Evolutionary conservation across 306 rosid genomes (phyloP).

Genomic region (Prunus dulcis): DNA sequence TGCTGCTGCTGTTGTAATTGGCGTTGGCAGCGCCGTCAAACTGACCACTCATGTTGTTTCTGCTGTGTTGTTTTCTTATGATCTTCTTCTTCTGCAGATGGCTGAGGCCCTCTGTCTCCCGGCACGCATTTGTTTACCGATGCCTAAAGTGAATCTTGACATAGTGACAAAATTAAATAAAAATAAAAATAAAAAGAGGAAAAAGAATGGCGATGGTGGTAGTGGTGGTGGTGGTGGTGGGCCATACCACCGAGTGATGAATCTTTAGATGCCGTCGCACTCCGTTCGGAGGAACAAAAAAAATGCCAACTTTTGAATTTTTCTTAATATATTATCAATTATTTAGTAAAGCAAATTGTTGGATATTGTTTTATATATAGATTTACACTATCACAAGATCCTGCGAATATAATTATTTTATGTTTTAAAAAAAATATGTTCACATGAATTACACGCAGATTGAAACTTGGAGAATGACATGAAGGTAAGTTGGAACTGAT

Average conservation of each 20-base stretch:
- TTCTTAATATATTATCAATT: no score
- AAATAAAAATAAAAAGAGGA: background rate
- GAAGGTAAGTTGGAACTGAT: no score
- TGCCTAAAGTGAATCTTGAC: no score
- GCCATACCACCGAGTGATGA: background rate
- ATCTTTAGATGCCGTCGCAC: background rate
- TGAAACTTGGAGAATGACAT: no score
- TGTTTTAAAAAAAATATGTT: no score
- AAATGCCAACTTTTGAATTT: background rate
- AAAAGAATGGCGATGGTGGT: background rate
- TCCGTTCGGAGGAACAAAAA: background rate
- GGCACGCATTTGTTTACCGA: no score
- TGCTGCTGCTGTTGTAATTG: background rate
- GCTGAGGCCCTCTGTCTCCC: background rate
- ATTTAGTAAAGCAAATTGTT: background rate
- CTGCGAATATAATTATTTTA: background rate
- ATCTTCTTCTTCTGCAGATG: background rate
- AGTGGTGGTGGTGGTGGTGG: background rate
- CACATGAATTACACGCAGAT: no score
- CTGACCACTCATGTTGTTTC: constrained; percentile 26
- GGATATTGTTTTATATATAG: background rate
- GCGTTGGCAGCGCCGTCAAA: background rate
- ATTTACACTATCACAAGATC: no score
- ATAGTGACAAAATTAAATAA: no score
- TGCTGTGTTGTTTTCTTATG: no score